Base-by-base conservation (phyloP, 2,329 filamentous ascomycete species). In the Neopestalotiopsis rosae region DNA sequence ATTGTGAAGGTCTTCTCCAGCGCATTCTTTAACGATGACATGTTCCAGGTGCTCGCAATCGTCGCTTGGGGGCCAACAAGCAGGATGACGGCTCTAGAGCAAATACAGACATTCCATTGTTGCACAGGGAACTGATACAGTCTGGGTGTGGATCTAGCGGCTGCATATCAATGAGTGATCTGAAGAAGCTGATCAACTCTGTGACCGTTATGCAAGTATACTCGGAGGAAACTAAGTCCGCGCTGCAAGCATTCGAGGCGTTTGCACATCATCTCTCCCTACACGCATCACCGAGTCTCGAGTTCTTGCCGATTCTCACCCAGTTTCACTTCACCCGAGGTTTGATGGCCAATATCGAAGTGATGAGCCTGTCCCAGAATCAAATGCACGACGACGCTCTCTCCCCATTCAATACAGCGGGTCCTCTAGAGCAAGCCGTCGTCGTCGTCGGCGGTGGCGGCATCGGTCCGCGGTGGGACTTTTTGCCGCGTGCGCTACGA, bases 251-350 rank as follows among this genome's bases (percentile, higher is more conserved):
- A 2, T 59, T 59, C 0, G 57, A 59, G 57, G 24, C 4, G 24
- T 30, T 59, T 34, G 57, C 66, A 68, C 69, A 63, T 69, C 69
- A 69, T 61, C 71, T 67, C 66, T 67, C 68, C 67, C 42, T 45
- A 61, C 30, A 63, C 65, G 42, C 70, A 3, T 28, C 70, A 20
- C 71, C 67, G 17, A 52, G 28, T 64, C 69, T 69, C 32, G 67
- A 61, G 30, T 68, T 74, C 32, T 38, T 74, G 56, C 67, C 72
- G 32, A 67, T 68, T 64, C 62, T 72, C 57, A 65, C 70, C 66
- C 61, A 71, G 61, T 71, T 73, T 61, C 66, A 73, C 65, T 69
- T 72, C 57, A 28, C 70, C 57, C 17, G 69, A 61, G 74, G 72
- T 67, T 49, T 72, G 3, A 40, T 72, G n/a, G n/a, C 30, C n/a